Evolutionary conservation across 768 basidiomycete genomes (phyloP).

Genomic region (Termitomyces sp.): DNA sequence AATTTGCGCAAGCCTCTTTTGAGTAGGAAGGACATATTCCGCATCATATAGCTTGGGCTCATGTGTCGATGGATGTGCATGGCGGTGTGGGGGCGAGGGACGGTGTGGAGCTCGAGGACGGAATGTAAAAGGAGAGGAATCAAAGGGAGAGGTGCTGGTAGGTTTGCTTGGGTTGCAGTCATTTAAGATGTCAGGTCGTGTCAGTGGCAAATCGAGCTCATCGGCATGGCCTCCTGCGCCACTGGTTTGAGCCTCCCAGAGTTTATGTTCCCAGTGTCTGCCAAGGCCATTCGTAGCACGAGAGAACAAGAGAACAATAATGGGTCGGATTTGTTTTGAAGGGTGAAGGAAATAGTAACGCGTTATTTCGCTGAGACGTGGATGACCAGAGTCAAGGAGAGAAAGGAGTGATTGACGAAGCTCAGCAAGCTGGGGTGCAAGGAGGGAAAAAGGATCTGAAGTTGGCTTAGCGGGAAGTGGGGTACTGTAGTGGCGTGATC

Average conservation of each 20-base stretch:
- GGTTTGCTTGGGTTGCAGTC: conserved; percentile 86
- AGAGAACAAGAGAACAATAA: conserved; percentile 81
- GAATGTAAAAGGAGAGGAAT: conserved; percentile 35
- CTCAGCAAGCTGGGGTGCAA: conserved; percentile 62
- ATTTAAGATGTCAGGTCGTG: conserved; percentile 71
- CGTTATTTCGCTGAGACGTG: conserved; percentile 77
- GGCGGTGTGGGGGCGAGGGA: conserved; percentile 23
- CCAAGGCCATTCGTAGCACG: conserved; percentile 91
- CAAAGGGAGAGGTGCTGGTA: conserved; percentile 52
- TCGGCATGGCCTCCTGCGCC: conserved; percentile 44
- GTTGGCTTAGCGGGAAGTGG: conserved; percentile 8
- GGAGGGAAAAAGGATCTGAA: conserved; percentile 62
- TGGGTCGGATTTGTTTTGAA: conserved; percentile 86
- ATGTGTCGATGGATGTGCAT: conserved; percentile 10
- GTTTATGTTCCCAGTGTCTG: conserved; percentile 48
- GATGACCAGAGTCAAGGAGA: conserved; percentile 80
- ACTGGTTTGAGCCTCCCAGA: conserved; percentile 46
- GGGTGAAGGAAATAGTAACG: conserved; percentile 90
- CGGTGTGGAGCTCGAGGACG: conserved; percentile 15
- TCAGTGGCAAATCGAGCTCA: conserved; percentile 69
- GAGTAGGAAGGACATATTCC: conserved; percentile 66
- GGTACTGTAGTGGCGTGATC: conserved; percentile 4
- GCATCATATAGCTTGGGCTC: conserved; percentile 16
- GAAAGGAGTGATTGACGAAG: conserved; percentile 65
- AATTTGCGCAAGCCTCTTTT: conserved; percentile 87